These are phyloP conservation scores for Tephrocybe sp. DNA, from an alignment of 768 basidiomycete genomes.

Conservation along the genomic window DNA sequence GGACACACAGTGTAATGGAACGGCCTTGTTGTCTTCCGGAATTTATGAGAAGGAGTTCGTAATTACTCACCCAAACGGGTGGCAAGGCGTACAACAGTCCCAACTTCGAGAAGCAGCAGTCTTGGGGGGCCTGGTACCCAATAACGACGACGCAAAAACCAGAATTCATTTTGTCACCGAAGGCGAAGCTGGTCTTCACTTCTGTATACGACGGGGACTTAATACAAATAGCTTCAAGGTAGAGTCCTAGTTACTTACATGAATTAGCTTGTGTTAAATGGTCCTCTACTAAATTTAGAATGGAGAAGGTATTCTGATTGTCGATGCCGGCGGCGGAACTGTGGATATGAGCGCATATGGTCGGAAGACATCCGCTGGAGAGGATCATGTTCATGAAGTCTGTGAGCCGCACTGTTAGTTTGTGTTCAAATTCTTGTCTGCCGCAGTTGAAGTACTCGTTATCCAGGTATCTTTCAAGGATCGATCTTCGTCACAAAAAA, in stretches of 20 bases:
- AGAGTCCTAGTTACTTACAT: not conserved
- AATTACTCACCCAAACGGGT: constrained; percentile 58
- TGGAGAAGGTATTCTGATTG: constrained; percentile 46
- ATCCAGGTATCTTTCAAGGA: constrained; percentile 39
- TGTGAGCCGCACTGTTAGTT: constrained; percentile 23
- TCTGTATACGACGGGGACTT: constrained; percentile 43
- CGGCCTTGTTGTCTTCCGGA: constrained; percentile 39
- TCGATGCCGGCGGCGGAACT: constrained; percentile 65
- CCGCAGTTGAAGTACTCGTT: not conserved
- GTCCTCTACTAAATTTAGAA: constrained; percentile 29
- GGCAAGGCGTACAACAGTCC: constrained; percentile 58
- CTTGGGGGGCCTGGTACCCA: constrained; percentile 46
- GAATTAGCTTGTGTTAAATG: not conserved
- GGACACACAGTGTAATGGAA: constrained; percentile 44
- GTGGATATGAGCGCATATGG: constrained; percentile 58
- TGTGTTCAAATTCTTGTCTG: not conserved
- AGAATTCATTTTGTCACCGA: constrained; percentile 60
- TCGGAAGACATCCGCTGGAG: constrained; percentile 12
- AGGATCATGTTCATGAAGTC: constrained; percentile 40
- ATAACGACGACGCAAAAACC: constrained; percentile 34
- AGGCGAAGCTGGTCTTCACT: constrained; percentile 63
- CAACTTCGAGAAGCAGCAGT: constrained; percentile 53
- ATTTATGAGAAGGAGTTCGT: constrained; percentile 42
- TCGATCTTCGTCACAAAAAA: constrained; percentile 42
- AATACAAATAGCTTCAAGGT: constrained; percentile 35